These are phyloP conservation scores for Rhypophila decipiens DNA, from an alignment of 495 filamentous ascomycete species.

Conservation along the genomic window DNA sequence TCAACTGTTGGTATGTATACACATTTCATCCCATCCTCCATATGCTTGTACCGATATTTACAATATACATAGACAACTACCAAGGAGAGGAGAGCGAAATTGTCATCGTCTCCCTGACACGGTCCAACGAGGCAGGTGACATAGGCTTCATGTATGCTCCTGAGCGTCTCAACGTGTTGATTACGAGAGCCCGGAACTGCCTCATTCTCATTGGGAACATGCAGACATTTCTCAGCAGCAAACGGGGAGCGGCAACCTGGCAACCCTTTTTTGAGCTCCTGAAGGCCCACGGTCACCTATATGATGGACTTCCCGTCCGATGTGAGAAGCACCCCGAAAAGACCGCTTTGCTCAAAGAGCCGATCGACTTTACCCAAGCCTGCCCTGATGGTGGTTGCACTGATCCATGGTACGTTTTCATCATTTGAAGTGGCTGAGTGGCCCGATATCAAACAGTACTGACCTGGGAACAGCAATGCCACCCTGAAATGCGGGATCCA, in stretches of 20 bases:
- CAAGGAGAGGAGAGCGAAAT: slow-evolving; percentile 78
- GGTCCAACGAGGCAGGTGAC: slow-evolving; percentile 57
- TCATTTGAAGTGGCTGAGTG: too few species aligned
- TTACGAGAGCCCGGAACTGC: slow-evolving; percentile 61
- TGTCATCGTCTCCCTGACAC: slow-evolving; percentile 59
- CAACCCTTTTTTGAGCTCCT: slow-evolving; percentile 50
- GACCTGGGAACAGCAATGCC: slow-evolving; percentile 32
- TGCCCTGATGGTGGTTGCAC: slow-evolving; percentile 71
- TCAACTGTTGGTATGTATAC: slow-evolving; percentile 57
- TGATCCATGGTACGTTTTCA: slow-evolving; percentile 52
- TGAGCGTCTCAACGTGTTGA: slow-evolving; percentile 64
- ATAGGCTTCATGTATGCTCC: slow-evolving; percentile 71
- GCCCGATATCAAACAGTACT: too few species aligned
- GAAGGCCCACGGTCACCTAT: slow-evolving; percentile 48
- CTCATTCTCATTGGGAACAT: slow-evolving; percentile 70
- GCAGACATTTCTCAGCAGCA: slow-evolving; percentile 57
- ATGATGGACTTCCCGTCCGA: slow-evolving; percentile 63
- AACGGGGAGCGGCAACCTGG: slow-evolving; percentile 57
- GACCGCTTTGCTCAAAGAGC: slow-evolving; percentile 35
- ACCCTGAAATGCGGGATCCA: slow-evolving; percentile 58
- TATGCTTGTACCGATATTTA: background rate
- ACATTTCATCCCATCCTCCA: background rate
- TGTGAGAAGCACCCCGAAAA: slow-evolving; percentile 60
- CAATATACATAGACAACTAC: slow-evolving; percentile 77
- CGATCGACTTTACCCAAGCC: slow-evolving; percentile 52